These are phyloP conservation scores for Pythium plurisporium DNA, from an alignment of 352 stramenopile species.

Conservation along the genomic window DNA sequence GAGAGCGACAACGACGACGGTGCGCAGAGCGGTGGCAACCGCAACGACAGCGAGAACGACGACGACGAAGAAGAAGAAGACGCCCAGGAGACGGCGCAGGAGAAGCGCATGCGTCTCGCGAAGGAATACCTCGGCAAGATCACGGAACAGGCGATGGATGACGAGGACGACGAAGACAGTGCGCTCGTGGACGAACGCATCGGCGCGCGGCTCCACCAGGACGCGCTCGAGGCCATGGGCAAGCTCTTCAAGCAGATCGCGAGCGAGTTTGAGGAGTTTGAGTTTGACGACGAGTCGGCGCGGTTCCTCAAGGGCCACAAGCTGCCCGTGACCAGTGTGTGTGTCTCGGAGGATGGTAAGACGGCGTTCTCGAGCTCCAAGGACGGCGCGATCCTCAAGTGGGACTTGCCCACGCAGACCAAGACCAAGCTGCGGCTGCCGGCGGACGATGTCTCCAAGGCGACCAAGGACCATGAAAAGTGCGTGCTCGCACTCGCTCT, in stretches of 20 bases:
- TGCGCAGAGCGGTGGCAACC: slow-evolving; percentile 37
- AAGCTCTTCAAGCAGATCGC: slow-evolving; percentile 88
- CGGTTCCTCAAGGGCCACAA: slow-evolving; percentile 73
- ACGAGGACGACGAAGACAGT: slow-evolving; percentile 33
- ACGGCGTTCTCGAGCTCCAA: slow-evolving; percentile 90
- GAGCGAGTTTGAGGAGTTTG: slow-evolving; percentile 65
- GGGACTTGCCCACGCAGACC: slow-evolving; percentile 78
- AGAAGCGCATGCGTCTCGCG: slow-evolving; percentile 85
- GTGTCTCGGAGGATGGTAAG: slow-evolving; percentile 84
- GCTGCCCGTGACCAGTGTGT: slow-evolving; percentile 86
- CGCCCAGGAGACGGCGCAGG: slow-evolving; percentile 77
- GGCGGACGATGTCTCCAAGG: slow-evolving; percentile 52
- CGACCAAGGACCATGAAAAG: slow-evolving; percentile 72
- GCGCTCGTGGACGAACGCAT: slow-evolving; percentile 65
- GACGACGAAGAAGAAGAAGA: slow-evolving; percentile 56
- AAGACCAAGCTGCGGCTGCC: slow-evolving; percentile 67
- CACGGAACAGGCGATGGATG: slow-evolving; percentile 61
- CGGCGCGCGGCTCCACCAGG: slow-evolving; percentile 73
- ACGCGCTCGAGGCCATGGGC: slow-evolving; percentile 80
- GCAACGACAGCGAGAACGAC: slow-evolving; percentile 10
- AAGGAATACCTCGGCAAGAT: slow-evolving; percentile 88
- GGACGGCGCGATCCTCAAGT: slow-evolving; percentile 90
- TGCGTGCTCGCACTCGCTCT: slow-evolving; percentile 83
- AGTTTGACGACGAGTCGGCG: slow-evolving; percentile 77
- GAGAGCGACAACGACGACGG: slow-evolving; percentile 39